phyloP scores from a whole-genome alignment of 805 yeast genomes.

The Cyberlindnera saturnus region DNA sequence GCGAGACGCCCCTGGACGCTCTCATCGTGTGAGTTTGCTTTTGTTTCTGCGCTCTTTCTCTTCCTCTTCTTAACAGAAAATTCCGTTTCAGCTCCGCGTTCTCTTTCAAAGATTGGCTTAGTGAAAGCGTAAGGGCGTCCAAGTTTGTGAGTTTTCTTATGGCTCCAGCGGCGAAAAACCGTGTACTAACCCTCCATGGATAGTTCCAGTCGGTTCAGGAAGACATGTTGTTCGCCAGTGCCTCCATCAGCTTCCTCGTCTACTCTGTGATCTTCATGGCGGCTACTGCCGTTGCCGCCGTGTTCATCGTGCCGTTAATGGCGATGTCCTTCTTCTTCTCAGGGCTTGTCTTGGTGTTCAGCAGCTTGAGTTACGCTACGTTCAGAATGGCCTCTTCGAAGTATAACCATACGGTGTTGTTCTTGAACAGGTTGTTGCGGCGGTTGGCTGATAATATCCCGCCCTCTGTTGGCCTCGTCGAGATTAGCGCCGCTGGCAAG shows the following conservation, averaged over 20 bases:
- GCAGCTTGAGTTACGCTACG: conserved; percentile 20
- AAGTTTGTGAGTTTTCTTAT: background rate
- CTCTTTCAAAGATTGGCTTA: background rate
- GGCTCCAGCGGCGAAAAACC: no score
- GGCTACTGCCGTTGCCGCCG: conserved; percentile 5
- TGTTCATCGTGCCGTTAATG: conserved; percentile 20
- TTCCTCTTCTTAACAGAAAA: background rate
- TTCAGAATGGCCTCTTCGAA: conserved; percentile 22
- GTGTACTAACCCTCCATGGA: background rate
- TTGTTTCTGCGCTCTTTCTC: background rate
- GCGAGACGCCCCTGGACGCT: conserved; percentile 10
- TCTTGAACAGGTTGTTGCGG: conserved; percentile 21
- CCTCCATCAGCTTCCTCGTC: conserved; percentile 14
- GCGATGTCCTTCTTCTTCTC: conserved; percentile 19
- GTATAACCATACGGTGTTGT: conserved; percentile 21
- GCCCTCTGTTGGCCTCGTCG: conserved; percentile 24
- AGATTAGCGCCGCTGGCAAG: conserved; percentile 3
- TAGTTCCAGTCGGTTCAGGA: background rate
- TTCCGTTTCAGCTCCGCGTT: background rate
- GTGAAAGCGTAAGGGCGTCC: background rate
- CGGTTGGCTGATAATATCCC: conserved; percentile 23
- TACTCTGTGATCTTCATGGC: conserved; percentile 14
- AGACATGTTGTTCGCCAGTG: conserved; percentile 9
- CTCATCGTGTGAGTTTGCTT: conserved; percentile 10
- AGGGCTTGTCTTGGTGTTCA: conserved; percentile 22